Evolutionary conservation across 2,329 filamentous ascomycete genomes (phyloP).

Genomic region (Fusarium longipes): DNA sequence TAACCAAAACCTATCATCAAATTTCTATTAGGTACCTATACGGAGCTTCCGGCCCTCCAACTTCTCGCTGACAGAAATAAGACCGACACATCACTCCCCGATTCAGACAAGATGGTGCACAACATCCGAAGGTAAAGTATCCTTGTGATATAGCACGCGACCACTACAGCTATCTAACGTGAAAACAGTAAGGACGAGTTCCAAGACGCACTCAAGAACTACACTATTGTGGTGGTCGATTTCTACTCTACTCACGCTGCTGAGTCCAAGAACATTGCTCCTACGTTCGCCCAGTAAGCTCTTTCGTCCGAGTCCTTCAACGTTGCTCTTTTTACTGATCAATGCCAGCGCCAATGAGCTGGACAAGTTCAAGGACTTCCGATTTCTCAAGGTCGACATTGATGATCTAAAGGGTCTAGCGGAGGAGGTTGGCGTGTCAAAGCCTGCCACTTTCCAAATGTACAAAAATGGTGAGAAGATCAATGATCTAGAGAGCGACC

Average conservation of each 20-base stretch:
- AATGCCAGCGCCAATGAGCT: conserved; percentile 9
- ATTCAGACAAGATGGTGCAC: conserved; percentile 33
- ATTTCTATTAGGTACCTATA: background rate
- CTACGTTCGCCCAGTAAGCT: conserved; percentile 26
- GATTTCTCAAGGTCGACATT: conserved; percentile 33
- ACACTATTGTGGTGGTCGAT: conserved; percentile 26
- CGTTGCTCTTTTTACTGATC: background rate
- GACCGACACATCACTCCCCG: background rate
- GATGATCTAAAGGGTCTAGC: conserved; percentile 22
- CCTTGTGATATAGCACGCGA: background rate
- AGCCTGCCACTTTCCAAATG: conserved; percentile 24
- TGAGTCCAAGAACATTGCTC: conserved; percentile 28
- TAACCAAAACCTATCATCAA: background rate
- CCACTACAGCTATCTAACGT: background rate
- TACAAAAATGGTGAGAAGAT: conserved; percentile 31
- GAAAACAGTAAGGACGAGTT: conserved; percentile 24
- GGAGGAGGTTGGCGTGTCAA: conserved; percentile 13
- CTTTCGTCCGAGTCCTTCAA: accelerated
- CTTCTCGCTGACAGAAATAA: background rate
- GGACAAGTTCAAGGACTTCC: conserved; percentile 35
- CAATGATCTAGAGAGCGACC: conserved; percentile 14
- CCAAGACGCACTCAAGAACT: conserved; percentile 21
- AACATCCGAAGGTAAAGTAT: conserved; percentile 26
- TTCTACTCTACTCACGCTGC: conserved; percentile 28
- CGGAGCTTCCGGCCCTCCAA: background rate